Base-by-base conservation (phyloP, 2,329 filamentous ascomycete species). In the Helotiales sp. region DNA sequence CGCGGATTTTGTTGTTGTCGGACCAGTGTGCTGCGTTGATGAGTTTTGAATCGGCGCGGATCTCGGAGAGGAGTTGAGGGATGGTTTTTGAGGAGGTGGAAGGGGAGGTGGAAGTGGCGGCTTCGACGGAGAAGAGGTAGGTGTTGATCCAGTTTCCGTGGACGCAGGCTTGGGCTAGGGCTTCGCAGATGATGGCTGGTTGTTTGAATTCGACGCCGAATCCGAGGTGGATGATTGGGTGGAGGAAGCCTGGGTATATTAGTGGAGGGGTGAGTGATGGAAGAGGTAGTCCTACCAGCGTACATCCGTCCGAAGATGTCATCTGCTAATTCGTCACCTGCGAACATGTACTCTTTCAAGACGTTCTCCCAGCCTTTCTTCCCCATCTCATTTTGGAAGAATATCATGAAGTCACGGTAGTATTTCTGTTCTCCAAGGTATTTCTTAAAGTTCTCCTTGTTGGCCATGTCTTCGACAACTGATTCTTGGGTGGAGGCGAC, bases 131-230 rank as follows among this genome's bases (percentile, higher is more conserved):
- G 1, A 78, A 60, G 27, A 95, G 77, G 60, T 87, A 82, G 0
- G 71, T 63, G 1, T 73, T 75, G 1, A 88, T 77, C 72, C 81
- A 81, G 42, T 79, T 74, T 6, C 79, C 75, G 68, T 96, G 90
- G 1, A 91, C 83, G 7, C 88, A 84, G 1, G 88, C 79, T 74
- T 96, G 87, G 0, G 92, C 90, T 17, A 96, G 82, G 1, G 78
- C 91, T 74, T 93, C 84, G 5, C 91, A 90, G 27, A 96, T 80
- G 58, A 96, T 85, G 34, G 89, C 89, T 1, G 90, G 90, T 69
- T 96, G 91, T 9, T 81, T 72, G 76, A 91, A 96, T 70, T 96
- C 91, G 33, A 96, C 70, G 4, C 89, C 92, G 69, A 91, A 96
- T 49, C 91, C 89, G 19, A 96, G 80, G 70, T 96, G 91, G 61